Evolutionary conservation across 2,329 filamentous ascomycete species (phyloP).

Genomic region (Pseudogymnoascus sp.): DNA sequence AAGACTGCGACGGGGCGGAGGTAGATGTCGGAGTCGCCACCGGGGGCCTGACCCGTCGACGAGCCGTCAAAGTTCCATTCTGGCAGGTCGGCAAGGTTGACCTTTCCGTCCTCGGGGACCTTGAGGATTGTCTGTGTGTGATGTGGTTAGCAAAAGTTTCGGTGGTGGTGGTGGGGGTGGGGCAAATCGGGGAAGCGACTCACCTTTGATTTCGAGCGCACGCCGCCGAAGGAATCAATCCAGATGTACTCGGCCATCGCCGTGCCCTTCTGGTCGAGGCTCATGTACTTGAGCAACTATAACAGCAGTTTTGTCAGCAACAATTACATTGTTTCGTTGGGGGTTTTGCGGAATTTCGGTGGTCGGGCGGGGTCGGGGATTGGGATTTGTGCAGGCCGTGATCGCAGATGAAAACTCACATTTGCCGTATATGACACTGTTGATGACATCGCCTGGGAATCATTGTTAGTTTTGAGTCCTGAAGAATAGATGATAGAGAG

Average conservation of each 20-base stretch:
- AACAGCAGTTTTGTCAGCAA: conserved; percentile 6
- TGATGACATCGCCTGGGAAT: conserved; percentile 18
- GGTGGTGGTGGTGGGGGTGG: conserved; percentile 7
- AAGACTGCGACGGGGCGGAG: conserved; percentile 82
- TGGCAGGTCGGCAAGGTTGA: conserved; percentile 53
- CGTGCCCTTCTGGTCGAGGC: conserved; percentile 77
- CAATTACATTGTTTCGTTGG: neutral
- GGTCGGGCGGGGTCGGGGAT: neutral
- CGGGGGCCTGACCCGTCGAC: conserved; percentile 83
- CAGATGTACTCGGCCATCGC: conserved; percentile 96
- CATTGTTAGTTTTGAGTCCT: conserved; percentile 23
- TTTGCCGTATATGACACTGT: conserved; percentile 32
- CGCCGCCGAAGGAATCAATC: conserved; percentile 75
- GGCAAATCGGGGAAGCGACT: conserved; percentile 21
- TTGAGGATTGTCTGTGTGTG: conserved; percentile 51
- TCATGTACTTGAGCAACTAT: conserved; percentile 86
- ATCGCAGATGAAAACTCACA: conserved; percentile 27
- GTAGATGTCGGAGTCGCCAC: conserved; percentile 96
- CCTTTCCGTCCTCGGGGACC: conserved; percentile 37
- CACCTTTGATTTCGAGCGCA: conserved; percentile 94
- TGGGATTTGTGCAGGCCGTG: conserved; percentile 11
- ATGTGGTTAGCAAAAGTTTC: neutral
- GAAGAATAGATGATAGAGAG: neutral
- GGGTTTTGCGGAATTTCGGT: conserved; percentile 2
- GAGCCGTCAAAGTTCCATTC: conserved; percentile 85